Conservation (phyloP, 2,329 filamentous ascomycete species). For the Exophiala oligosperma region DNA sequence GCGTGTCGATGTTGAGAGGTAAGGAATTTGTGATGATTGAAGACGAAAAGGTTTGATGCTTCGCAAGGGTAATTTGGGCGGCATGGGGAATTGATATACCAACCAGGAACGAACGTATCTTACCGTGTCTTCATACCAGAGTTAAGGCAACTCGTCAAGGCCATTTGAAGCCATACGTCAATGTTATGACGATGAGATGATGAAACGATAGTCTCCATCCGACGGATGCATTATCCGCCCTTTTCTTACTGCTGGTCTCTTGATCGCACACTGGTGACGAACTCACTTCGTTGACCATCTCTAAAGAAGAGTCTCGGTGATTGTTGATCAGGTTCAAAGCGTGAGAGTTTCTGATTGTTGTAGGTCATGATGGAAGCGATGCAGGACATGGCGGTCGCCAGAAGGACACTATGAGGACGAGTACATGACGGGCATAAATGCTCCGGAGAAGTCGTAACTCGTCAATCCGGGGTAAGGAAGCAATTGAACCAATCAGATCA, state of each 20-base stretch:
- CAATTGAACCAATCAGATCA: neutral
- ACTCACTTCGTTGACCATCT: too few species aligned
- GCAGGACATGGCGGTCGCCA: neutral
- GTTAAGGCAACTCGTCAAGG: too few species aligned
- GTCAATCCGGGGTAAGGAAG: neutral
- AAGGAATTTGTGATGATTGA: neutral
- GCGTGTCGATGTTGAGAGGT: conserved; percentile 2
- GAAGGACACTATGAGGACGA: too few species aligned
- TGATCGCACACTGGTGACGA: neutral
- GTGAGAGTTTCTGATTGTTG: too few species aligned
- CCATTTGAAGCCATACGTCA: neutral
- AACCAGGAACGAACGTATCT: neutral
- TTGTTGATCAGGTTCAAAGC: too few species aligned
- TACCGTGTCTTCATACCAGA: neutral
- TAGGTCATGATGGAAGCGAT: neutral
- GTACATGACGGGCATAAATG: too few species aligned
- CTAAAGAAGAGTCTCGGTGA: too few species aligned
- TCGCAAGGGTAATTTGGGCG: conserved; percentile 4
- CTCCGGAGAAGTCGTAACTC: conserved; percentile 2
- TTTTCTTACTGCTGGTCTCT: neutral
- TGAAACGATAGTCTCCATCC: conserved; percentile 1
- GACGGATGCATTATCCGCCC: conserved; percentile 3
- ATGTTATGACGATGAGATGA: conserved; percentile 12
- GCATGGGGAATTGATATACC: conserved; percentile 2
- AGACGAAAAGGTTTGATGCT: neutral